Conservation (phyloP, 257 asterid genomes). For the Solanum paucissectum region DNA sequence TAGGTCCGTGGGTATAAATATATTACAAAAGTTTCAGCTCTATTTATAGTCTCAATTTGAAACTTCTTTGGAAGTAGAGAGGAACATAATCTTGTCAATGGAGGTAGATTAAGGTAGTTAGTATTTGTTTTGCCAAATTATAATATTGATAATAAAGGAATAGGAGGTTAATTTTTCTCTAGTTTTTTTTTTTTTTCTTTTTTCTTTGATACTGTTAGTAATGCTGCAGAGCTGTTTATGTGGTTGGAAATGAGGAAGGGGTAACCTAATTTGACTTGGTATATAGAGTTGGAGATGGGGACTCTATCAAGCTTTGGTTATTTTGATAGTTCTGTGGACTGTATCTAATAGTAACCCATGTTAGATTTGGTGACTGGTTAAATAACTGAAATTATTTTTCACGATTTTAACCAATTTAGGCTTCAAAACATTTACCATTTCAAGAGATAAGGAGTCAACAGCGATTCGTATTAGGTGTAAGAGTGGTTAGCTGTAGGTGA, state of each 20-base stretch:
- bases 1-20: background rate
- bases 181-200: background rate
- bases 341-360: background rate
- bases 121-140: background rate
- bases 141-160: background rate
- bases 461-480: background rate
- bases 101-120: background rate
- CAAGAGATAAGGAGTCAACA: background rate
- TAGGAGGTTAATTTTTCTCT: background rate
- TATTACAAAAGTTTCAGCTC: background rate
- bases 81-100: background rate
- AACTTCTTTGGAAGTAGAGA: background rate
- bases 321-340: background rate
- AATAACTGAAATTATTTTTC: background rate
- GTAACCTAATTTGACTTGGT: background rate
- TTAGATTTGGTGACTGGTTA: background rate
- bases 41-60: background rate
- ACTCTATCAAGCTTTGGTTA: background rate
- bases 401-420: background rate
- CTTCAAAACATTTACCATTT: background rate
- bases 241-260: background rate
- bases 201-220: background rate
- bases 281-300: background rate
- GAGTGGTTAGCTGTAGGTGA: background rate
- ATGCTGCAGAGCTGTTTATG: background rate